Base-by-base conservation (phyloP, 2,329 filamentous ascomycete species). In the Aspergillus sp. region DNA sequence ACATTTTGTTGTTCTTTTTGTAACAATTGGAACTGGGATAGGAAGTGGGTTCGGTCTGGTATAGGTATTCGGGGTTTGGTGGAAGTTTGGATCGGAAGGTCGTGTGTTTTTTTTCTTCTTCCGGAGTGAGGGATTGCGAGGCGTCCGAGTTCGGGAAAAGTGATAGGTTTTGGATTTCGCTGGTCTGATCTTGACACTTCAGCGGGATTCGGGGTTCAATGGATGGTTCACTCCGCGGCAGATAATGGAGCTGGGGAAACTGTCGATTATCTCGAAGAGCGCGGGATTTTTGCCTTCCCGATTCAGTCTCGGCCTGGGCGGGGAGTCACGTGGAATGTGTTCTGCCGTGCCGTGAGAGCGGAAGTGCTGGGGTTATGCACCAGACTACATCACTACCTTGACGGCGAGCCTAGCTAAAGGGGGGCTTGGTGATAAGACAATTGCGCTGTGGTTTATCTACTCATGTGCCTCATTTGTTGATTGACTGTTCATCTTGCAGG, bases 291-390 rank as follows among this genome's bases (percentile, higher is more conserved):
- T 63, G 59, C 52, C 45, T 54, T 58, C 55, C 60, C 54, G 29
- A 57, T 65, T 42, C 39, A 53, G 63, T 58, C 59, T 46, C 49
- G 26, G 31, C 47, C 46, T 14, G 59, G 69, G 73, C 72, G 72
- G 73, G 68, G 57, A 57, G 57, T 75, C 73, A 75, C 71, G 71
- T 75, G 72, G 0, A 4, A 4, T 7, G 1, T 14, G 47, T 69
- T 67, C 63, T 68, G 65, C 65, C 62, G 53, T 2, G 24, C 20
- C 39, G 20, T 54, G 42, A 10, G 42, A 46, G 42, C 42, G 42
- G 39, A 45, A 45, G 6, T n/a, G 18, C 46, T 58, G 52, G 46
- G 26, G 42, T 24, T 24, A 29, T 29, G 26, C 26, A 29, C 26
- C 26, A 29, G 26, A 29, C 26, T 29, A 29, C 26, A 29, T 29